Evolutionary conservation across 1,284 basidiomycete species (phyloP).

Genomic region (Ganoderma sinense): DNA sequence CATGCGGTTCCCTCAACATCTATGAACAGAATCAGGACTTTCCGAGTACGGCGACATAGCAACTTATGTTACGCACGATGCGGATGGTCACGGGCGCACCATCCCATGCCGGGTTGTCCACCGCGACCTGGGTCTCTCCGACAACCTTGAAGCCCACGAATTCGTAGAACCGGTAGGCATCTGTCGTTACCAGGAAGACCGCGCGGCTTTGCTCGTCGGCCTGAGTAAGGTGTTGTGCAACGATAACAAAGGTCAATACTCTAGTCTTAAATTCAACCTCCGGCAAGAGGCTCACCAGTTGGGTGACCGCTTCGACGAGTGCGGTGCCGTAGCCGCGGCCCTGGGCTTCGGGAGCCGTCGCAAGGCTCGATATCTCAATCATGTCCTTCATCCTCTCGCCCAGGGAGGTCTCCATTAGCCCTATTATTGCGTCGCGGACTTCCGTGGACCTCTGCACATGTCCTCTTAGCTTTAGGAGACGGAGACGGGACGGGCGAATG

Average conservation of each 20-base stretch:
- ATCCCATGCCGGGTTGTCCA: conserved; percentile 13
- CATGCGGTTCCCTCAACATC: not conserved
- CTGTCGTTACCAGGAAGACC: conserved; percentile 8
- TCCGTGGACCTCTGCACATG: not conserved
- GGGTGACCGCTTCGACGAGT: conserved; percentile 3
- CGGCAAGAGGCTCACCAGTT: not conserved
- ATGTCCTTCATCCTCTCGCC: conserved; percentile 6
- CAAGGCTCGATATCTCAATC: conserved; percentile 7
- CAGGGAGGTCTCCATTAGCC: not conserved
- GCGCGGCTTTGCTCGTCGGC: conserved; percentile 9
- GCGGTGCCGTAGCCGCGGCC: conserved; percentile 19
- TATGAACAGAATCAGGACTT: not conserved
- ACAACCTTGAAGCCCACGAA: conserved; percentile 10
- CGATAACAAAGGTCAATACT: not conserved
- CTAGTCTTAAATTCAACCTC: not conserved
- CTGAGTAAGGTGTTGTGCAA: not conserved
- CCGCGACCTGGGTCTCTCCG: conserved; percentile 1
- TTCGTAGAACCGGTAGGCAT: conserved; percentile 17
- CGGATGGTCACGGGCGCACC: conserved; percentile 7
- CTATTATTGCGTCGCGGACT: not conserved
- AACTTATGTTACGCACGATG: not conserved
- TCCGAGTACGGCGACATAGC: not conserved
- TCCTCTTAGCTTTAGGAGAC: no score
- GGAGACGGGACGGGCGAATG: no score
- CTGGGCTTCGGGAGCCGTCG: conserved; percentile 9